Evolutionary conservation across 805 yeast species (phyloP).

Genomic region (Priceomyces melissophilus): DNA sequence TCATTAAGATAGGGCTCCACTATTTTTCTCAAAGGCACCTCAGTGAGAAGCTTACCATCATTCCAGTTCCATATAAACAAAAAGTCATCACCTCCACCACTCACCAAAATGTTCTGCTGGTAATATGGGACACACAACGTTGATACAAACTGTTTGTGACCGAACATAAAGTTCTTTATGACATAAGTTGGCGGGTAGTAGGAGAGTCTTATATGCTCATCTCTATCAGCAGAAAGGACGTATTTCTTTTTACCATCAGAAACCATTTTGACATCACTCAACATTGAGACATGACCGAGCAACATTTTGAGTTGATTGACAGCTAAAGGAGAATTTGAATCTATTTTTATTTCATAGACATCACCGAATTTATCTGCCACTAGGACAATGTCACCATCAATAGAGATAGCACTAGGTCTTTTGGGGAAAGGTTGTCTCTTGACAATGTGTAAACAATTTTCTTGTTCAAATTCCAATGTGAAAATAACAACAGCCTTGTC

Average conservation of each 20-base stretch:
- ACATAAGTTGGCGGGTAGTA: conserved; percentile 74
- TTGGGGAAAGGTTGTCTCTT: conserved; percentile 83
- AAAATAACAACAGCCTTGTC: conserved; percentile 78
- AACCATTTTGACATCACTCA: conserved; percentile 64
- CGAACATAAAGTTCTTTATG: conserved; percentile 80
- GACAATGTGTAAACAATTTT: conserved; percentile 45
- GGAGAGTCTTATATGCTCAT: conserved; percentile 89
- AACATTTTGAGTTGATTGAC: conserved; percentile 57
- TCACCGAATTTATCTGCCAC: conserved; percentile 97
- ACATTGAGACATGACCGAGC: conserved; percentile 95
- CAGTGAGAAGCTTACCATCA: conserved; percentile 41
- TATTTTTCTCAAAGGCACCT: conserved; percentile 45
- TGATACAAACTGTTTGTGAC: conserved; percentile 82
- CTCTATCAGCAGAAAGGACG: conserved; percentile 84
- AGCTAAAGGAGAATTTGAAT: conserved; percentile 32
- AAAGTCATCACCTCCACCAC: conserved; percentile 90
- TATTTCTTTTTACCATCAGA: conserved; percentile 41
- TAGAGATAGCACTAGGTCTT: conserved; percentile 82
- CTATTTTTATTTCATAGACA: conserved; percentile 62
- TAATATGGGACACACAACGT: conserved; percentile 54
- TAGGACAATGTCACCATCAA: conserved; percentile 49
- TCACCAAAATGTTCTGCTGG: conserved; percentile 51
- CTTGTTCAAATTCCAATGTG: conserved; percentile 28
- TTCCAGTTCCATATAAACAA: conserved; percentile 80
- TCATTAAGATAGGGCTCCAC: conserved; percentile 45